phyloP scores from a whole-genome alignment of 1,284 basidiomycete genomes.

The Calocybe gambosa region DNA sequence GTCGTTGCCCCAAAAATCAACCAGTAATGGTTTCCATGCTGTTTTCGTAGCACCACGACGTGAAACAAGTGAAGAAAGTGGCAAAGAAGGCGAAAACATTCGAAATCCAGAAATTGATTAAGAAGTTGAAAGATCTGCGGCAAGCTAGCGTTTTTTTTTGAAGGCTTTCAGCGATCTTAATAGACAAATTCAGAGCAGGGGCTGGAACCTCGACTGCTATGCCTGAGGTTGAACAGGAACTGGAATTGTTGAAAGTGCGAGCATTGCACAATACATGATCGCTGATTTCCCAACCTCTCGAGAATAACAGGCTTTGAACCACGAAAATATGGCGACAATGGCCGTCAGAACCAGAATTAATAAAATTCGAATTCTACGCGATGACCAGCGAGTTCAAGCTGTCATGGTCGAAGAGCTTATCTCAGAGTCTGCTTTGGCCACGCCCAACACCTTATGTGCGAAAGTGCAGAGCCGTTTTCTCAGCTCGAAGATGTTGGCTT shows the following conservation, averaged over 20 bases:
- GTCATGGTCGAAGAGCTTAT: constrained; percentile 41
- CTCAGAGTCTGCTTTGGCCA: constrained; percentile 24
- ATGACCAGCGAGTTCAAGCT: constrained; percentile 37
- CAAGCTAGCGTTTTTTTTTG: constrained; percentile 23
- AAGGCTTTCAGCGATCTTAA: not conserved
- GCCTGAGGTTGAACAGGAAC: constrained; percentile 57
- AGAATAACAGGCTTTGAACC: constrained; percentile 46
- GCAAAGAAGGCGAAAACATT: constrained; percentile 80
- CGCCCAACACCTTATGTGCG: constrained; percentile 38
- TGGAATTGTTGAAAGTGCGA: constrained; percentile 62
- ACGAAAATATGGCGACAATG: constrained; percentile 53
- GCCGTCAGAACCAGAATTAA: constrained; percentile 67
- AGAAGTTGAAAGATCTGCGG: constrained; percentile 74
- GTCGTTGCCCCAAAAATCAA: not conserved
- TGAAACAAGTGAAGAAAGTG: constrained; percentile 62
- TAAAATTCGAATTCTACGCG: constrained; percentile 60
- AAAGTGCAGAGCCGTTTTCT: constrained; percentile 72
- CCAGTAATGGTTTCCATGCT: not conserved
- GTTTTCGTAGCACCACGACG: constrained; percentile 54
- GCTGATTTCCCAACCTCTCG: not conserved
- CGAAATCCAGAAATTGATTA: constrained; percentile 80
- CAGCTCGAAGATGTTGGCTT: constrained; percentile 71
- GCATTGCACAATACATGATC: constrained; percentile 9
- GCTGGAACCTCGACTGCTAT: constrained; percentile 33
- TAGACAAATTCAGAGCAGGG: constrained; percentile 33